Base-by-base conservation (phyloP, 768 basidiomycete genomes). In the Sporobolomyces roseus region DNA sequence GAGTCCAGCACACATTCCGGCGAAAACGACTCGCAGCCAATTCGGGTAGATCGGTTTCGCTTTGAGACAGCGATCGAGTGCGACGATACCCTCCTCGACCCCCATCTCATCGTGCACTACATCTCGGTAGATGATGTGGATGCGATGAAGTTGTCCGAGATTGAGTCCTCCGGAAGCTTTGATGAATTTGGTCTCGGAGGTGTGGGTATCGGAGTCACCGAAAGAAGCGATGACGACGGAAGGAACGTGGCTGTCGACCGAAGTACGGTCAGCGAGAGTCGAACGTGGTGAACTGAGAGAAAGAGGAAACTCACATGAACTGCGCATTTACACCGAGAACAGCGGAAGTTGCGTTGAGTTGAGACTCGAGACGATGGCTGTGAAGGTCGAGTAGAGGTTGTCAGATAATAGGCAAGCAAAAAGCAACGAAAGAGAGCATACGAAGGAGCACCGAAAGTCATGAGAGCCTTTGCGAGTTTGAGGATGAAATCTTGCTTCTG, bases 101-200 rank as follows among this genome's bases (percentile, higher is more conserved):
- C 88, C 88, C 76, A 91, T 86, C 79, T 91, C 89, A 76, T 96
- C 93, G 78, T 96, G 93, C 10, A 96, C 86, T 64, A 97, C 93
- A 25, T 83, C 78, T 63, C 91, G 87, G 79, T 96, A 97, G 68
- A 93, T 82, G 48, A 85, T 77, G 77, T 96, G 92, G 2, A 93
- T 88, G 36, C 86, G 84, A 74, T 93, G 90, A 19, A 97, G 83
- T 70, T 84, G 85, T 32, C 92, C 92, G 21, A 97, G 85, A 51
- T 89, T 86, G 48, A 92, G 80, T 4, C 84, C 83, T 50, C 85
- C 86, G 17, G 82, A 81, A 65, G 86, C 87, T 77, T 90, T 91
- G 78, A 93, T 83, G 78, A 94, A 91, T 78, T 89, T 93, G 3
- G 91, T 91, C 77, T 90, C 85, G 52, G 85, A 86, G 14, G 89